A percentile compares a stretch with the other conserved stretches of the same genome.
phyloP scores from a whole-genome alignment of 352 stramenopile species.

The Phytophthora aleatoria region DNA sequence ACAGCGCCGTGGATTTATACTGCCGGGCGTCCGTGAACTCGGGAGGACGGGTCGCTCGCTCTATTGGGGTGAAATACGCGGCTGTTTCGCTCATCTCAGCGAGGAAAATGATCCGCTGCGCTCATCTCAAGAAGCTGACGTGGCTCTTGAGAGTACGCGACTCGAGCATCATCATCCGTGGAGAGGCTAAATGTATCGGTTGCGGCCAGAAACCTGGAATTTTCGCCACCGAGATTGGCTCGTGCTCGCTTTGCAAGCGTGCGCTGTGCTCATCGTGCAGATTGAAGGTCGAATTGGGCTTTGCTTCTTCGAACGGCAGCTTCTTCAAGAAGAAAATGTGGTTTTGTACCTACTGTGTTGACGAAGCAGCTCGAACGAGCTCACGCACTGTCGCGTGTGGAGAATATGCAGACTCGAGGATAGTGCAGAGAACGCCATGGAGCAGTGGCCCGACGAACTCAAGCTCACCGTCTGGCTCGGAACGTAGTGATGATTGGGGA shows the following conservation, averaged over 20 bases:
- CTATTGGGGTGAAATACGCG: conserved; percentile 51
- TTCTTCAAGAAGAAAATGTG: conserved; percentile 35
- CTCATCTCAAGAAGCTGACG: conserved; percentile 57
- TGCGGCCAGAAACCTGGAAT: conserved; percentile 34
- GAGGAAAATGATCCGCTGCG: conserved; percentile 48
- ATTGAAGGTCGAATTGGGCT: conserved; percentile 33
- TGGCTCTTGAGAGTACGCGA: conserved; percentile 39
- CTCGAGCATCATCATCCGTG: conserved; percentile 13
- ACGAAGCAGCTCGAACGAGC: conserved; percentile 24
- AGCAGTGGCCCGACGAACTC: conserved; percentile 21
- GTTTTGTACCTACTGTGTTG: conserved; percentile 35
- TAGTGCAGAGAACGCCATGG: conserved; percentile 16
- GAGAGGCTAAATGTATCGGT: conserved; percentile 32
- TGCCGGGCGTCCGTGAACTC: conserved; percentile 43
- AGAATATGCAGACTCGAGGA: conserved; percentile 23
- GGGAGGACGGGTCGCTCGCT: conserved; percentile 47
- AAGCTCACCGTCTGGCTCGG: conserved; percentile 24
- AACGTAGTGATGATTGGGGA: conserved; percentile 22
- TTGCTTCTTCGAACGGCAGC: conserved; percentile 14
- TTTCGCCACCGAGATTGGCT: conserved; percentile 30
- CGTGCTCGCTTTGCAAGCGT: conserved; percentile 32
- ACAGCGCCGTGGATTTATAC: conserved; percentile 60
- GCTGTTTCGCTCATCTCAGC: conserved; percentile 50
- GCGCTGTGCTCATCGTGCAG: conserved; percentile 31
- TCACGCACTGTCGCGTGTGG: conserved; percentile 26